Percentiles rank a stretch among this genome's conserved stretches.
Conservation (phyloP, 1,139 yeast genomes). For the Blastobotrys aristatus region DNA sequence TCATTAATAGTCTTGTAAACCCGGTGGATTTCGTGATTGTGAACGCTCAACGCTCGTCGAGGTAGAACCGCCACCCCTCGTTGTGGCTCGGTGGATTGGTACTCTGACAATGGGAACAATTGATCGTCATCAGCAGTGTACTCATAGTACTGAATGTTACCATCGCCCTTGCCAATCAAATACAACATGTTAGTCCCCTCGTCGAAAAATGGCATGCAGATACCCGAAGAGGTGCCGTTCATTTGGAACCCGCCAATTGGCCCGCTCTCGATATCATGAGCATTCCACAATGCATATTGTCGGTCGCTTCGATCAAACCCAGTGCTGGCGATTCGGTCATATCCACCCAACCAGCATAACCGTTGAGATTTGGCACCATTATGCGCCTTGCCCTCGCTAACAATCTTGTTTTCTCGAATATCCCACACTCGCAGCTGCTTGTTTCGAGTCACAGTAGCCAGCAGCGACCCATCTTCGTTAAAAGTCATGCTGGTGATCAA, state of each 20-base stretch:
- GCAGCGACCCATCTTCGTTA: slow-evolving; percentile 78
- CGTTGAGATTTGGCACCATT: slow-evolving; percentile 88
- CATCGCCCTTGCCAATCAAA: slow-evolving; percentile 97
- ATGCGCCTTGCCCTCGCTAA: slow-evolving; percentile 86
- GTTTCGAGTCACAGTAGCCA: slow-evolving; percentile 92
- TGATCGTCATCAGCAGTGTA: slow-evolving; percentile 75
- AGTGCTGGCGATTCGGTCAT: slow-evolving; percentile 85
- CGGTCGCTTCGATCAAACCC: slow-evolving; percentile 95
- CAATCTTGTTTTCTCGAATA: slow-evolving; percentile 62
- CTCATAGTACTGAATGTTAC: slow-evolving; percentile 91
- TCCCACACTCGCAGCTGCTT: slow-evolving; percentile 91
- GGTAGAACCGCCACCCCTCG: slow-evolving; percentile 93
- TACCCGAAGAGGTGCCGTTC: slow-evolving; percentile 89
- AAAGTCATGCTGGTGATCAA: slow-evolving; percentile 86
- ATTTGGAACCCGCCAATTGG: slow-evolving; percentile 84
- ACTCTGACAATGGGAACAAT: slow-evolving; percentile 77
- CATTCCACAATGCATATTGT: slow-evolving; percentile 92
- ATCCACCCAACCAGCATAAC: slow-evolving; percentile 83
- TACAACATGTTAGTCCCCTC: slow-evolving; percentile 73
- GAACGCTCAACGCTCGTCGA: slow-evolving; percentile 68
- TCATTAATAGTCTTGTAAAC: slow-evolving; percentile 84
- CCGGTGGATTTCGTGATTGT: slow-evolving; percentile 77
- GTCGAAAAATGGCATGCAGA: slow-evolving; percentile 85
- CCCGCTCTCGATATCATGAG: slow-evolving; percentile 65
- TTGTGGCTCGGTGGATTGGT: slow-evolving; percentile 84